Base-by-base conservation (phyloP, 345 rosid species). In the Eucalyptus viminalis region DNA sequence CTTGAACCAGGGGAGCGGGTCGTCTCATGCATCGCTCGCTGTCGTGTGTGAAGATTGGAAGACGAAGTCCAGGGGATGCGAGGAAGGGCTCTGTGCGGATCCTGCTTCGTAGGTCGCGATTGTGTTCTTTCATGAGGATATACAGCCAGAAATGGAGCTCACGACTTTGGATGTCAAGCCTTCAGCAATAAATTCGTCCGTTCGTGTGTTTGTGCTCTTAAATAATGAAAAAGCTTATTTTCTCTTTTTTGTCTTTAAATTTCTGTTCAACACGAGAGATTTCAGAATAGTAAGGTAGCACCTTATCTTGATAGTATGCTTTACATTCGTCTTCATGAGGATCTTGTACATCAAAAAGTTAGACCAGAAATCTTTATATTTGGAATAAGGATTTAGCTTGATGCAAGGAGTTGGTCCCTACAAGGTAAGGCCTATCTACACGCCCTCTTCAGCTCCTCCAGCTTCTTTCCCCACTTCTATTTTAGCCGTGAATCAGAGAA, bases 1-100 rank as follows among this genome's bases (percentile, higher is more conserved):
- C 49, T 45, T 89, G 86, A 22, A 53, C 2, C 7, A 8, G 91
- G 91, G 37, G 37, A 37, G 37, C 13, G 94, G 94, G 4, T 87
- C 91, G 81, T 93, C 94, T 14, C 29, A 47, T 31, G 85, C 86
- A 19, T 53, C 92, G 43, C 86, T 93, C 29, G 86, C 87, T 8
- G 8, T 12, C 37, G 76, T 88, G 29, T 86, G 67, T 21, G 49
- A 56, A 49, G 49, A 47, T 80, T 89, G 90, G 91, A 89, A 53
- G 85, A 21, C 19, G 16, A 86, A 86, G 4, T 7, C 5, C 4
- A 7, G 76, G 4, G 76, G 76, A 0, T n/a, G 76, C 2, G 37
- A n/a, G 37, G 37, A n/a, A n/a, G 76, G 22, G 19, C 56, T 9
- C 80, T 31, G 34, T 31, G 80, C 40, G 40, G 80, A 31, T 67